Conservation (phyloP, 2,329 filamentous ascomycete genomes). For the Microascus cirrosus region DNA sequence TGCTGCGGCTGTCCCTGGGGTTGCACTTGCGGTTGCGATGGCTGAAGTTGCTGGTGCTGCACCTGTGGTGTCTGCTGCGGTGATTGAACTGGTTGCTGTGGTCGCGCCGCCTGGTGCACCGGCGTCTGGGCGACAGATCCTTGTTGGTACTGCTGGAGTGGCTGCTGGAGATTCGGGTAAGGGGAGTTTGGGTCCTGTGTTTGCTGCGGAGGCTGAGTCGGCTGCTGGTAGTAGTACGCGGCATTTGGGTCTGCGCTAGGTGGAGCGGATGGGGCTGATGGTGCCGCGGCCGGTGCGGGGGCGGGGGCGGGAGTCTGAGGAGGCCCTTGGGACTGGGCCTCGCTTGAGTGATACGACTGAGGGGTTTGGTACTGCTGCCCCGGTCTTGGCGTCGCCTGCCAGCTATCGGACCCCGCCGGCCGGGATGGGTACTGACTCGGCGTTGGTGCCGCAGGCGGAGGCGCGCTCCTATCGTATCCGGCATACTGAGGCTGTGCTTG, state of each 20-base stretch:
- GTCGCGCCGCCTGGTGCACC: constrained; percentile 13
- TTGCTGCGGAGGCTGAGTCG: constrained; percentile 7
- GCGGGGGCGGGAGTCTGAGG: constrained; percentile 11
- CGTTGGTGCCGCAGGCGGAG: constrained; percentile 26
- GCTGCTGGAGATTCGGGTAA: constrained; percentile 36
- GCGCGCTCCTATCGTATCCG: constrained; percentile 18
- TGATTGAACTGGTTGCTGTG: constrained; percentile 17
- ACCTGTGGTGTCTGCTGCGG: constrained; percentile 16
- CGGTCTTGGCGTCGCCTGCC: constrained; percentile 25
- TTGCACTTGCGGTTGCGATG: constrained; percentile 6
- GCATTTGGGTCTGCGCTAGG: constrained; percentile 1
- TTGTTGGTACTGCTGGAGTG: constrained; percentile 12
- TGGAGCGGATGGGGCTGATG: constrained; percentile 13
- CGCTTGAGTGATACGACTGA: constrained; percentile 1
- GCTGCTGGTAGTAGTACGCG: constrained; percentile 6
- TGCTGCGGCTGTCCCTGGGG: constrained; percentile 8
- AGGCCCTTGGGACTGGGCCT: not conserved
- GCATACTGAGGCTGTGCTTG: constrained; percentile 29
- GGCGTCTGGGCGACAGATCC: constrained; percentile 12
- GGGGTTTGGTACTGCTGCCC: not conserved
- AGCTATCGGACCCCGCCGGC: constrained; percentile 37
- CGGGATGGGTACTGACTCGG: constrained; percentile 31
- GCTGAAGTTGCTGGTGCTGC: constrained; percentile 10
- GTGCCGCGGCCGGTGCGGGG: constrained; percentile 9
- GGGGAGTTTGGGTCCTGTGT: constrained; percentile 36